Evolutionary conservation across 257 asterid species (phyloP).

Genomic region (Datura wrightii): DNA sequence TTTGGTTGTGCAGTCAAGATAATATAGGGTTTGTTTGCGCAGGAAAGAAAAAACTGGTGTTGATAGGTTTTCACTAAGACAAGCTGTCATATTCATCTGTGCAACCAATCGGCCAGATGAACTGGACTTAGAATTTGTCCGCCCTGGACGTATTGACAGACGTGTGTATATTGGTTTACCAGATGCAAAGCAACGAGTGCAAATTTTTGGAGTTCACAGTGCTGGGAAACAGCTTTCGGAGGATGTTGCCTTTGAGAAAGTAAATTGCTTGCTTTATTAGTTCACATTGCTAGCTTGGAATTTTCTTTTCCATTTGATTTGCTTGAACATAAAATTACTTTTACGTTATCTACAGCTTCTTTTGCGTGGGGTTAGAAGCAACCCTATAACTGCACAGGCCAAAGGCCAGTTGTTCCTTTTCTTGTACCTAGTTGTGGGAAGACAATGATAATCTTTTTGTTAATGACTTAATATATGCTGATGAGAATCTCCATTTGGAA

Average conservation of each 20-base stretch:
- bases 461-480: background rate
- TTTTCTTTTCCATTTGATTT: constrained; percentile 29
- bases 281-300: constrained; percentile 24
- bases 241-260: constrained; percentile 91
- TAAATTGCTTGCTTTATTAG: constrained; percentile 39
- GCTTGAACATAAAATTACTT: constrained; percentile 23
- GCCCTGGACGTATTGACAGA: constrained; percentile 93
- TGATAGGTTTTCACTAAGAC: constrained; percentile 88
- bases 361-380: constrained; percentile 5
- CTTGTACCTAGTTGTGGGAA: background rate
- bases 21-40: constrained; percentile 33
- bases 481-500: background rate
- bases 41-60: constrained; percentile 88
- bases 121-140: constrained; percentile 82
- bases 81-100: constrained; percentile 92
- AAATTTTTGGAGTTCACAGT: constrained; percentile 96
- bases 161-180: constrained; percentile 94
- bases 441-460: constrained; percentile 1
- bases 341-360: constrained; percentile 16
- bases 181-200: constrained; percentile 90
- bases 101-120: constrained; percentile 99
- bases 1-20: constrained; percentile 1
- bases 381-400: constrained; percentile 8
- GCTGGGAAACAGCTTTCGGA: constrained; percentile 82
- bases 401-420: background rate